Base-by-base conservation (phyloP, 1,284 basidiomycete genomes). In the Takashimella koratensis region DNA sequence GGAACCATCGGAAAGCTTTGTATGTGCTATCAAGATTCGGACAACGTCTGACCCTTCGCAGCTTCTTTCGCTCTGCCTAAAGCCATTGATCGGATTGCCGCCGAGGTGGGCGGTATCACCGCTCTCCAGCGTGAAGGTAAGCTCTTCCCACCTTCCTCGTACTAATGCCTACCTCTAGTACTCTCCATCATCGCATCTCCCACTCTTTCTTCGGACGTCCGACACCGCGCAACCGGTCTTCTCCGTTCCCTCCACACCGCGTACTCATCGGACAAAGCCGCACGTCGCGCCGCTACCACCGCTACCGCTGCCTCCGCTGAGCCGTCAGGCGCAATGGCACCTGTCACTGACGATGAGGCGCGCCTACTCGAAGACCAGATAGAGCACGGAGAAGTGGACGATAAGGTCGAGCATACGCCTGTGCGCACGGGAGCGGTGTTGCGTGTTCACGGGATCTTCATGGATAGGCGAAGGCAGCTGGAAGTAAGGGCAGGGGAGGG, bases 101-200 rank as follows among this genome's bases (percentile, higher is more conserved):
- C 64, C 1, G 68, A 71, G 45, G 27, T 67, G 5, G 70, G 70
- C 11, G 70, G 68, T 19, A 41, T 71, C 23, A 57, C 63, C 4
- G 65, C 68, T 11, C 44, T 71, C 20, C 70, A 71, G 49, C 59
- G 67, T 41, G 70, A 71, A 62, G 69, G 69, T 70, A 16, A 51
- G 59, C 44, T 5, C 16, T n/a, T n/a, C n/a, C n/a, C n/a, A n/a
- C n/a, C n/a, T 2, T 8, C 20, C 1, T 10, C 5, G 6, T 42
- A 24, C 20, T 20, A 5, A 13, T 21, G 20, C 19, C 3, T 26
- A 19, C 30, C 12, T 16, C 8, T 57, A 66, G 66, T 68, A 16
- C 39, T 67, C 3, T 61, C 60, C 2, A 67, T 71, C 43, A 59
- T 71, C 19, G 60, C 70, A 1, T 67, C 66, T 1, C 70, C 70